Evolutionary conservation across 2,329 filamentous ascomycete genomes (phyloP).

Genomic region (Lasiodiplodia hormozganensis): DNA sequence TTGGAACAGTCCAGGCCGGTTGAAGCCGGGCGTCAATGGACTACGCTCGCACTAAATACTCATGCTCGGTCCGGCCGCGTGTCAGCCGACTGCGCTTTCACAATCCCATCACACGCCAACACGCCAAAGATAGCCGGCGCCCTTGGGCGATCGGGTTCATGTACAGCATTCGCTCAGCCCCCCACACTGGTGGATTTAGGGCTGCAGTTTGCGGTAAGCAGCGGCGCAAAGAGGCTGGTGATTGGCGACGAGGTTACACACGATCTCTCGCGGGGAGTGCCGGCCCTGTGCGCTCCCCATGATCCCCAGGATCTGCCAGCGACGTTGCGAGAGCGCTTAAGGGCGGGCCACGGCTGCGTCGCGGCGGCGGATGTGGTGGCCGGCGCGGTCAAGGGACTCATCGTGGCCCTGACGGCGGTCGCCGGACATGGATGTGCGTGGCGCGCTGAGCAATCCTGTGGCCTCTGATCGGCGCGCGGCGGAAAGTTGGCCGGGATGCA

Average conservation of each 20-base stretch:
- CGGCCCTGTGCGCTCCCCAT: conserved; percentile 7
- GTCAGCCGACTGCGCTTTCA: conserved; percentile 25
- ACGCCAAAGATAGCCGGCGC: background rate
- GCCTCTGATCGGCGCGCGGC: conserved; percentile 15
- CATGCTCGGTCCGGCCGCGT: conserved; percentile 17
- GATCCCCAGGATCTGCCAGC: conserved; percentile 25
- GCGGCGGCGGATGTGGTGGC: background rate
- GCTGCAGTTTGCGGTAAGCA: conserved; percentile 13
- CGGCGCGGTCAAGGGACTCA: conserved; percentile 1
- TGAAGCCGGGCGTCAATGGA: background rate
- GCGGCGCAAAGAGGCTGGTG: background rate
- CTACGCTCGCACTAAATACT: conserved; percentile 24
- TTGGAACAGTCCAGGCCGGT: conserved; percentile 15
- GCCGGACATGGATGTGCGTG: conserved; percentile 20
- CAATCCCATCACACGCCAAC: conserved; percentile 22
- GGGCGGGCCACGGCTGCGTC: background rate
- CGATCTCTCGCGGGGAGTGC: conserved; percentile 16
- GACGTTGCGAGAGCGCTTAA: conserved; percentile 1
- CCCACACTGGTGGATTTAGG: conserved; percentile 13
- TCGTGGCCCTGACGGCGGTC: background rate
- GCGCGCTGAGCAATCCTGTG: conserved; percentile 2
- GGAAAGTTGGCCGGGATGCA: conserved; percentile 23
- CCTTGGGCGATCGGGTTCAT: background rate
- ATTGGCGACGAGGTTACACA: conserved; percentile 15
- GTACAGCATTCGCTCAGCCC: conserved; percentile 10